A percentile compares a stretch with the other conserved stretches of the same genome.
Conservation (phyloP, 2,329 filamentous ascomycete genomes). For the Trichothecium sympodiale region DNA sequence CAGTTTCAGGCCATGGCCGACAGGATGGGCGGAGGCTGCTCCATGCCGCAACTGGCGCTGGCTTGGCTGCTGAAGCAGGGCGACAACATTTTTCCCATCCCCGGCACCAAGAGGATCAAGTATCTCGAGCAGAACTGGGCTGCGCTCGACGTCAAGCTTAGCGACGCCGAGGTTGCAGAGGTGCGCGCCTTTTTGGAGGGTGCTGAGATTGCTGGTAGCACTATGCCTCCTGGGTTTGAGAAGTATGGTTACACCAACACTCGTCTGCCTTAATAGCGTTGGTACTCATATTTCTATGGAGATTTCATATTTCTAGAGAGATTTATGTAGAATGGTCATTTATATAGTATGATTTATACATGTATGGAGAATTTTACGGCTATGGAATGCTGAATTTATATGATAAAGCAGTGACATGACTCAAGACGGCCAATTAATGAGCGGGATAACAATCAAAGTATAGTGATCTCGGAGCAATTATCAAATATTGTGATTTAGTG, state of each 20-base stretch:
- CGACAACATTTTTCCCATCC: conserved; percentile 45
- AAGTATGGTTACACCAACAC: conserved; percentile 1
- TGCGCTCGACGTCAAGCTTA: conserved; percentile 16
- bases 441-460: too few relatives aligned
- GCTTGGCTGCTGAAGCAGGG: conserved; percentile 51
- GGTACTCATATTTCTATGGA: too few relatives aligned
- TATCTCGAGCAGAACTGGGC: conserved; percentile 30
- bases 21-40: conserved; percentile 31
- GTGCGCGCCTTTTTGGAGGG: conserved; percentile 11
- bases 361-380: too few relatives aligned
- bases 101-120: conserved; percentile 29
- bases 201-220: conserved; percentile 5
- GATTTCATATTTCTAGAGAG: too few relatives aligned
- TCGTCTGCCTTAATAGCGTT: too few relatives aligned
- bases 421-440: too few relatives aligned
- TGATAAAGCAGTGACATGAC: too few relatives aligned
- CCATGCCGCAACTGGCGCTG: conserved; percentile 43
- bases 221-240: background rate
- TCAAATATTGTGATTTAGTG: too few relatives aligned
- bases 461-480: too few relatives aligned
- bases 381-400: too few relatives aligned
- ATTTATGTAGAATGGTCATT: too few relatives aligned
- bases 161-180: conserved; percentile 16
- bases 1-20: conserved; percentile 1
- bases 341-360: too few relatives aligned